A percentile compares a stretch with the other conserved stretches of the same genome.
Conservation (phyloP, 1,284 basidiomycete genomes). For the Naganishia cerealis region DNA sequence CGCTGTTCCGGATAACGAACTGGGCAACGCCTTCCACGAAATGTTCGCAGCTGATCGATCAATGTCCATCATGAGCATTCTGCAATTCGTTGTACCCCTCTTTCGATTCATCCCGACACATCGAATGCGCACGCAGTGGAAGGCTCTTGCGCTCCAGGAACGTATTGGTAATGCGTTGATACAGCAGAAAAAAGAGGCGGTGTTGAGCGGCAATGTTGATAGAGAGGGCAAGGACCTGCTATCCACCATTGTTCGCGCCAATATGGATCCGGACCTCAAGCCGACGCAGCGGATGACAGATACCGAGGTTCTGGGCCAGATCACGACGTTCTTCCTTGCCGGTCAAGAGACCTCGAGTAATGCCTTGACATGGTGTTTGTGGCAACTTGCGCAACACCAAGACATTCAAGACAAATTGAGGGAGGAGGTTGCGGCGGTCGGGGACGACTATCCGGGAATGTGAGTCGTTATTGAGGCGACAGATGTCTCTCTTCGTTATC, state of each 20-base stretch:
- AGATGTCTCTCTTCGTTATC: conserved; percentile 2
- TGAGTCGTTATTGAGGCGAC: conserved; percentile 8
- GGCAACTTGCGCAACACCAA: conserved; percentile 62
- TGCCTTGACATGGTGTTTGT: conserved; percentile 71
- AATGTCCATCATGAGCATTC: conserved; percentile 10
- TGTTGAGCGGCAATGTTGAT: conserved; percentile 39
- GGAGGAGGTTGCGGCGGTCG: conserved; percentile 55
- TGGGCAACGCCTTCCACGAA: conserved; percentile 61
- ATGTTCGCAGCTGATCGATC: conserved; percentile 59
- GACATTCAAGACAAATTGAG: conserved; percentile 63
- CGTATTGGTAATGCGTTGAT: conserved; percentile 56
- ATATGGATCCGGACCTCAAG: conserved; percentile 60
- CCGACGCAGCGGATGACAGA: conserved; percentile 63
- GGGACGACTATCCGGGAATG: conserved; percentile 36
- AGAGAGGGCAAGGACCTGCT: conserved; percentile 49
- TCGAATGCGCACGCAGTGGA: conserved; percentile 19
- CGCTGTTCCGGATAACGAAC: conserved; percentile 57
- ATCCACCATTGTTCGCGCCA: conserved; percentile 63
- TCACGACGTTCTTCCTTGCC: conserved; percentile 73
- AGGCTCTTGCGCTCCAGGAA: conserved; percentile 13
- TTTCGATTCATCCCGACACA: conserved; percentile 3
- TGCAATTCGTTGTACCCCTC: neutral
- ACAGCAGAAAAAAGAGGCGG: conserved; percentile 56
- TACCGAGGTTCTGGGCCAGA: conserved; percentile 69
- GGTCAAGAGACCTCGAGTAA: conserved; percentile 72